These are phyloP conservation scores for Aspergillus sp. DNA, from an alignment of 2,329 filamentous ascomycete genomes.

Conservation along the genomic window DNA sequence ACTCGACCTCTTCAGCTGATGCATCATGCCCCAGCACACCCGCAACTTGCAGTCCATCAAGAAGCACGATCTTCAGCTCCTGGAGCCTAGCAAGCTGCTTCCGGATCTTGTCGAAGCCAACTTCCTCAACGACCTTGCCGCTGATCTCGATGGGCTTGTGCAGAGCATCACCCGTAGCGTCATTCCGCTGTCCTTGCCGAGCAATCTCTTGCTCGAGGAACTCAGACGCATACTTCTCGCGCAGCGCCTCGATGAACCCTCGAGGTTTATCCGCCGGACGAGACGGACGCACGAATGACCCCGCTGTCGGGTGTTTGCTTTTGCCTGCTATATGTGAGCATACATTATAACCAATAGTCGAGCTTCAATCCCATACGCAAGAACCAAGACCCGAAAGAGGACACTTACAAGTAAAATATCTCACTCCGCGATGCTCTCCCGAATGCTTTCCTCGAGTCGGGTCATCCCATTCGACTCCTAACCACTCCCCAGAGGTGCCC, in stretches of 20 bases:
- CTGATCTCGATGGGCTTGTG: conserved; percentile 68
- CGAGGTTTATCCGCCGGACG: conserved; percentile 68
- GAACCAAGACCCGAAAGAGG: no score
- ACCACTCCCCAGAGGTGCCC: conserved; percentile 77
- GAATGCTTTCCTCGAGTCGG: conserved; percentile 83
- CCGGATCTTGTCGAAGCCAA: conserved; percentile 92
- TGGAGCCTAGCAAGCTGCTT: conserved; percentile 73
- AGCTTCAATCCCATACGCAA: no score
- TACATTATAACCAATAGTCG: no score
- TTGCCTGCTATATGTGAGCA: conserved; percentile 50
- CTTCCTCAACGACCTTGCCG: conserved; percentile 84
- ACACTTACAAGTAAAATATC: conserved; percentile 76
- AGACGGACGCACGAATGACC: conserved; percentile 82
- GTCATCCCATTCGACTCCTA: conserved; percentile 98
- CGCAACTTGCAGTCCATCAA: conserved; percentile 72
- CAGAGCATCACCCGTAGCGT: conserved; percentile 22
- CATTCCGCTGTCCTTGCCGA: conserved; percentile 10
- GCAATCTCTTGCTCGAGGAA: conserved; percentile 36
- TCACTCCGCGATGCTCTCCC: conserved; percentile 74
- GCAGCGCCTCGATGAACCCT: conserved; percentile 77
- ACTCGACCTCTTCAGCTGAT: conserved; percentile 24
- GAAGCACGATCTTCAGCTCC: conserved; percentile 76
- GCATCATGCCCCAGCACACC: conserved; percentile 35
- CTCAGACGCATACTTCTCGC: conserved; percentile 78
- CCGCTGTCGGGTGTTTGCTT: conserved; percentile 67